A percentile compares a stretch with the other conserved stretches of the same genome.
These are phyloP conservation scores for Lophiotrema nucula DNA, from an alignment of 495 filamentous ascomycete genomes.

Conservation along the genomic window DNA sequence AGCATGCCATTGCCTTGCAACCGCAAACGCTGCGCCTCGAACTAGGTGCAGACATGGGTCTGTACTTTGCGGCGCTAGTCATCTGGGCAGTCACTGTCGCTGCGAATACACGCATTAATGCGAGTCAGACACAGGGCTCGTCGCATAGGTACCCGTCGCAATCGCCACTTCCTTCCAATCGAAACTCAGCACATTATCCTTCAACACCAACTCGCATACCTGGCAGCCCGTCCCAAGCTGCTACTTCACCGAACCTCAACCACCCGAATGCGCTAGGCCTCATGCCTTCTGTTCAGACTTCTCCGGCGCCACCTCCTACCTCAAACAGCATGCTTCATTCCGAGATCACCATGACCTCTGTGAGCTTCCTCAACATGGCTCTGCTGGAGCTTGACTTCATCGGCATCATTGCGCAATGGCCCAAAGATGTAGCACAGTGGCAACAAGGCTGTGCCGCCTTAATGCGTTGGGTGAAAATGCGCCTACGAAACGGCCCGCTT, in stretches of 20 bases:
- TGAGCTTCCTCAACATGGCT: conserved; percentile 22
- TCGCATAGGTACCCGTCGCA: conserved; percentile 14
- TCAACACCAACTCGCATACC: conserved; percentile 8
- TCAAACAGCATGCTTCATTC: conserved; percentile 28
- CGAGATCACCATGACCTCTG: conserved; percentile 20
- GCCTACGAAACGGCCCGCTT: conserved; percentile 23
- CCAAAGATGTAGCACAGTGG: conserved; percentile 28
- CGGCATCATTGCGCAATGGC: conserved; percentile 20
- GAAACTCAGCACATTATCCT: conserved; percentile 1
- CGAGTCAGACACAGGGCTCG: conserved; percentile 3
- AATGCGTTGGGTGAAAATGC: conserved; percentile 34
- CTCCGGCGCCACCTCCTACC: conserved; percentile 1
- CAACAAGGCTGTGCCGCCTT: conserved; percentile 30
- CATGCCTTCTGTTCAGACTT: conserved; percentile 2
- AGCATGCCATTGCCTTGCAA: conserved; percentile 31
- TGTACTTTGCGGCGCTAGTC: conserved; percentile 39
- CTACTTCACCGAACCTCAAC: conserved; percentile 8
- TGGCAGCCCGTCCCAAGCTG: conserved; percentile 1
- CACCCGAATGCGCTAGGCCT: conserved; percentile 18
- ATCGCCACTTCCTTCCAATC: conserved; percentile 15
- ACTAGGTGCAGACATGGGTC: conserved; percentile 36
- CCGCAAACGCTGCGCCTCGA: conserved; percentile 34
- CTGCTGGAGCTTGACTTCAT: conserved; percentile 21
- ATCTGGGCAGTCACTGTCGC: conserved; percentile 39
- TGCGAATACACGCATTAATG: conserved; percentile 22